A percentile compares a stretch with the other conserved stretches of the same genome.
Conservation (phyloP, 1,284 basidiomycete genomes). For the Mrakiaceae sp. region DNA sequence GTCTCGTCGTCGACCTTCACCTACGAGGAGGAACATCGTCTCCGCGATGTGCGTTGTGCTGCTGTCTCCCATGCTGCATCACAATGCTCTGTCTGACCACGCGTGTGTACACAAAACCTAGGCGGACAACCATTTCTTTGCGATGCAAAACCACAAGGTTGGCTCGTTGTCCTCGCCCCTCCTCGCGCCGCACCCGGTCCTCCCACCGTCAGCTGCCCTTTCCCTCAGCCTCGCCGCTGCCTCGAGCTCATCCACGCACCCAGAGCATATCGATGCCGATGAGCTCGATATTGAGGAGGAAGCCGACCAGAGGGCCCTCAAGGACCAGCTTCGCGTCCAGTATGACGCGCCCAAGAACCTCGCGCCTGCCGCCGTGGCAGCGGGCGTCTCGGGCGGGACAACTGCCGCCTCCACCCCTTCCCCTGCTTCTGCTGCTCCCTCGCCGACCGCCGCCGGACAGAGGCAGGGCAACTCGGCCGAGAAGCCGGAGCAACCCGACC, state of each 20-base stretch:
- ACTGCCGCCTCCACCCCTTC: too few species aligned
- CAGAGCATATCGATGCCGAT: background rate
- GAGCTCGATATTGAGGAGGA: conserved; percentile 15
- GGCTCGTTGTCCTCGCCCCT: background rate
- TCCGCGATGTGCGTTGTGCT: background rate
- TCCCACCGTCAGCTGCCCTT: background rate
- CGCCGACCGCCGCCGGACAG: background rate
- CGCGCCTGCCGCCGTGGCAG: background rate
- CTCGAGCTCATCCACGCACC: background rate
- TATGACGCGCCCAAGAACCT: background rate
- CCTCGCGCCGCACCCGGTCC: background rate
- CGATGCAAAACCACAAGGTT: background rate
- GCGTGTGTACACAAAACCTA: background rate
- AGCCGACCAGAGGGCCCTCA: background rate
- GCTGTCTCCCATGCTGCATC: background rate
- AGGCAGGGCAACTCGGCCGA: too few species aligned
- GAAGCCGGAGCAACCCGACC: background rate
- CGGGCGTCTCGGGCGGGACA: background rate
- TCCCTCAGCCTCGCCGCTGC: background rate
- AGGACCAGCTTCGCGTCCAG: background rate
- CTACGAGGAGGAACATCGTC: background rate
- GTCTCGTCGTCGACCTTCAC: background rate
- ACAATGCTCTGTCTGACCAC: background rate
- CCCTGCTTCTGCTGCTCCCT: too few species aligned
- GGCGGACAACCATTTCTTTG: conserved; percentile 16